Conservation (phyloP, 2,329 filamentous ascomycete species). For the Pseudogymnoascus sp. region DNA sequence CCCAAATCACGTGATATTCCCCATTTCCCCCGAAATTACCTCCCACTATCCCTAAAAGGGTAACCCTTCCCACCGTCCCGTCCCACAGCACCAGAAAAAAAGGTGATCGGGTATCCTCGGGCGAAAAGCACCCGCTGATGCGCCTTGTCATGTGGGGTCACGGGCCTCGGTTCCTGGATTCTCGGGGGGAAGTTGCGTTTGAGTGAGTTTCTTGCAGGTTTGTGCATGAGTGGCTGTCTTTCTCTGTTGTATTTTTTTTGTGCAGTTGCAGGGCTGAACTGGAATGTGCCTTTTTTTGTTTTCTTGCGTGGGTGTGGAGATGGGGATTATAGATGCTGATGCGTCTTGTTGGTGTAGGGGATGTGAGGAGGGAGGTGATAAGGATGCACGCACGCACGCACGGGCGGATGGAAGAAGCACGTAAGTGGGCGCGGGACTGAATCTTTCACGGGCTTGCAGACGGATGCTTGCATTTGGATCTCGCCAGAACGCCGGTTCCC, state of each 20-base stretch:
- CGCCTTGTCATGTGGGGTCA: background rate
- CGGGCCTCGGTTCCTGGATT: background rate
- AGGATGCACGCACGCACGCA: background rate
- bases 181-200: background rate
- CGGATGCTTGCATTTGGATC: background rate
- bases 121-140: background rate
- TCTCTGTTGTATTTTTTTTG: background rate
- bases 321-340: too few relatives aligned
- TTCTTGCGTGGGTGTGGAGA: too few relatives aligned
- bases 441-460: background rate
- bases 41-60: too few relatives aligned
- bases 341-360: too few relatives aligned
- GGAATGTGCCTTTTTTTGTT: too few relatives aligned
- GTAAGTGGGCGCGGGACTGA: background rate
- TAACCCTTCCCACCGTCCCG: too few relatives aligned
- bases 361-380: background rate
- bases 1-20: background rate
- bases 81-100: background rate
- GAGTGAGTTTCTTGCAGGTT: too few relatives aligned
- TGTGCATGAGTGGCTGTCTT: background rate
- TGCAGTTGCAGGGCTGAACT: too few relatives aligned
- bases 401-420: background rate
- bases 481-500: background rate
- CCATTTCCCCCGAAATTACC: too few relatives aligned
- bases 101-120: background rate